Evolutionary conservation across 495 filamentous ascomycete species (phyloP).

Genomic region (Neurospora sublineolata): DNA sequence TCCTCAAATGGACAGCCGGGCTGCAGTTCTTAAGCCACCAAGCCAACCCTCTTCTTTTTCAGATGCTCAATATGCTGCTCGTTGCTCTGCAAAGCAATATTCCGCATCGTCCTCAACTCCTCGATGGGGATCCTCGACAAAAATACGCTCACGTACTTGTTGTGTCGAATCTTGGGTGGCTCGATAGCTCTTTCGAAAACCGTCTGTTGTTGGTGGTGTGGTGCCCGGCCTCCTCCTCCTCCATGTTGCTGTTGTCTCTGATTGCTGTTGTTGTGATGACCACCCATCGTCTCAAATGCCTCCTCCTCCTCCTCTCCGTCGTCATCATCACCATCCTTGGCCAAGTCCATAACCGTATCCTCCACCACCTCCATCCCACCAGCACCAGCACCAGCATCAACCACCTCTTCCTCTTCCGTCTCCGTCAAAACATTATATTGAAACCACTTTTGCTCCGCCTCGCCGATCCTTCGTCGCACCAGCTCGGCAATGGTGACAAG

Average conservation of each 20-base stretch:
- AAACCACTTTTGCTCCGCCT: constrained; percentile 42
- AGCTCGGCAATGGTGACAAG: constrained; percentile 55
- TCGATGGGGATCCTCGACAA: constrained; percentile 43
- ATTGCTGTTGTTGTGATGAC: not conserved
- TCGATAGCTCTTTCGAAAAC: constrained; percentile 33
- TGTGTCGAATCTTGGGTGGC: constrained; percentile 14
- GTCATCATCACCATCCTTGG: constrained; percentile 8
- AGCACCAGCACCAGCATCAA: constrained; percentile 2
- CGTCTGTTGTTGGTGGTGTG: constrained; percentile 14
- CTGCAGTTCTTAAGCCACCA: constrained; percentile 1
- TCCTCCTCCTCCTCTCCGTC: constrained; percentile 14
- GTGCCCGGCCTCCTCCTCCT: not conserved
- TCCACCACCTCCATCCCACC: constrained; percentile 23
- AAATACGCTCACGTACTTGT: constrained; percentile 46
- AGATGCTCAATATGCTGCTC: constrained; percentile 15
- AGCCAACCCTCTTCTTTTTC: constrained; percentile 12
- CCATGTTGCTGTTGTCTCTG: not conserved
- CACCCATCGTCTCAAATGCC: constrained; percentile 41
- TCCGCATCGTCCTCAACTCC: constrained; percentile 28
- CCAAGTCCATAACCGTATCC: constrained; percentile 21
- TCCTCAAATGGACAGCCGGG: not conserved
- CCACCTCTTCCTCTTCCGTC: constrained; percentile 17
- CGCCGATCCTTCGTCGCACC: constrained; percentile 45
- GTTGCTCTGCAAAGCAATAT: constrained; percentile 28
- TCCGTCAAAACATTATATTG: constrained; percentile 47